Evolutionary conservation across 495 filamentous ascomycete genomes (phyloP).

Genomic region (Aeminium ludgeri): DNA sequence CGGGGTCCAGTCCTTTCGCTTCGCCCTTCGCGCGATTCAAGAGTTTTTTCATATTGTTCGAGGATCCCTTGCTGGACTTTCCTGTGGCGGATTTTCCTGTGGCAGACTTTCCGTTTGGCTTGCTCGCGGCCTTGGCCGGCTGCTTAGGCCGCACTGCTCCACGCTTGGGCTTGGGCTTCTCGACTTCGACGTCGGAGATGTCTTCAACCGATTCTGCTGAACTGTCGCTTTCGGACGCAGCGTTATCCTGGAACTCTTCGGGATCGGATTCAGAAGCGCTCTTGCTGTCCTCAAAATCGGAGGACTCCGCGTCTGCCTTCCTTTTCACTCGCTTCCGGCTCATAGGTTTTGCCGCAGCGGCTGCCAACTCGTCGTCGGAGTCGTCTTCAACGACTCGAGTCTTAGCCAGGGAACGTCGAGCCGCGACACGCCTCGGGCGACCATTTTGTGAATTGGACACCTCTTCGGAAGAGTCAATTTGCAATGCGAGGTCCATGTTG

Average conservation of each 20-base stretch:
- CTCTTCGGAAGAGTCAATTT: no score
- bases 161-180: background rate
- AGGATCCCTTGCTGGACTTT: background rate
- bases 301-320: no score
- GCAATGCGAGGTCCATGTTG: no score
- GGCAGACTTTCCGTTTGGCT: background rate
- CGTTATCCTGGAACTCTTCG: background rate
- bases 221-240: background rate
- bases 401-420: no score
- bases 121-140: background rate
- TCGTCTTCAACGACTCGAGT: background rate
- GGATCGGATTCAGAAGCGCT: background rate
- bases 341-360: background rate
- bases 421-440: no score
- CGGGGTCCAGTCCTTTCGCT: constrained; percentile 5
- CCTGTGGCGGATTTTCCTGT: background rate
- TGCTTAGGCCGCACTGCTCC: background rate
- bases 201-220: background rate
- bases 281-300: background rate
- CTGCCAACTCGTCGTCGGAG: constrained; percentile 2
- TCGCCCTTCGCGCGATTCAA: background rate
- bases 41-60: constrained; percentile 1
- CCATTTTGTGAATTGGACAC: no score
- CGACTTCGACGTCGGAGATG: background rate
- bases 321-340: background rate